Evolutionary conservation across 371 early-diverging fungal species (phyloP).

Genomic region (Cladochytrium tenue): DNA sequence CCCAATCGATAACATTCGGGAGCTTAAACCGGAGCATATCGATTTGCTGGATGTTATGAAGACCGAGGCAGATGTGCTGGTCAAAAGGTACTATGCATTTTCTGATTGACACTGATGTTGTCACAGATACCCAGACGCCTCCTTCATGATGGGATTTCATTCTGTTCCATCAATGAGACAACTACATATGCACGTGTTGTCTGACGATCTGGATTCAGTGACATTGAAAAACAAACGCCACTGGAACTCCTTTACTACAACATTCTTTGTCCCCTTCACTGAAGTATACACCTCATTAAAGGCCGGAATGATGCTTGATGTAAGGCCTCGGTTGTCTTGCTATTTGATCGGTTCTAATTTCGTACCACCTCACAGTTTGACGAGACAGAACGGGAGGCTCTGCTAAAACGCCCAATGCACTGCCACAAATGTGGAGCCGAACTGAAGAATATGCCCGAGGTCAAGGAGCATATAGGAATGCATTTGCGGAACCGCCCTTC

Average conservation of each 20-base stretch:
- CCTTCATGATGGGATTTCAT: constrained; percentile 64
- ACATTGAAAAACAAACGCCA: constrained; percentile 57
- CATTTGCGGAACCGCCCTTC: too few relatives aligned
- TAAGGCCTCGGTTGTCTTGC: constrained; percentile 7
- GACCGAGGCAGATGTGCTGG: constrained; percentile 22
- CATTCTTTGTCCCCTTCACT: constrained; percentile 46
- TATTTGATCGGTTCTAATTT: not conserved
- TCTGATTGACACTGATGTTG: not conserved
- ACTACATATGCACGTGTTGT: constrained; percentile 65
- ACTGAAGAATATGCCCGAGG: constrained; percentile 25
- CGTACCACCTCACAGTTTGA: constrained; percentile 18
- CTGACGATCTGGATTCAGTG: constrained; percentile 53
- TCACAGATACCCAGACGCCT: constrained; percentile 4
- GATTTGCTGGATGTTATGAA: constrained; percentile 30
- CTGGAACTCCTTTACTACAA: constrained; percentile 65
- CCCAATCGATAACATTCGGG: constrained; percentile 32
- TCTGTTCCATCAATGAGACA: constrained; percentile 61
- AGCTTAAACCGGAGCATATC: constrained; percentile 30
- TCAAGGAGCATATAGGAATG: constrained; percentile 36
- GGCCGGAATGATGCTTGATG: constrained; percentile 32
- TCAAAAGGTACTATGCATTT: constrained; percentile 8
- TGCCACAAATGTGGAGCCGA: constrained; percentile 40
- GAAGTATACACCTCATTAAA: constrained; percentile 33
- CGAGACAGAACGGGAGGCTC: constrained; percentile 12
- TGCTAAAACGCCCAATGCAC: constrained; percentile 34